Percentiles rank a stretch among this genome's conserved stretches.
Conservation (phyloP, 768 basidiomycete species). For the Pholiota conissans region DNA sequence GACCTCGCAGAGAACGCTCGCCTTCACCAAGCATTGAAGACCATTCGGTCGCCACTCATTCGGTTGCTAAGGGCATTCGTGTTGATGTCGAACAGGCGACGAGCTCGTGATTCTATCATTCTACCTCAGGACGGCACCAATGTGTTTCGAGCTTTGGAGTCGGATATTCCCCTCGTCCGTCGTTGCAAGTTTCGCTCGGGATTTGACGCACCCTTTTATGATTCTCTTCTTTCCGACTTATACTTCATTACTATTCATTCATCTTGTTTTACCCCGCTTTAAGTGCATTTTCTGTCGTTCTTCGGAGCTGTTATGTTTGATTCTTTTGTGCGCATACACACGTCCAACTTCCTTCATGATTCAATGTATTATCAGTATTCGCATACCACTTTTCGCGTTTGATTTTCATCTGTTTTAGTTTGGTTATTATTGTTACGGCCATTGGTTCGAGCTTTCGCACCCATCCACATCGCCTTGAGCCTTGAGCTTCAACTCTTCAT, state of each 20-base stretch:
- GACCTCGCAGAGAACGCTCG: conserved; percentile 19
- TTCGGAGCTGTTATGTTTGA: not conserved
- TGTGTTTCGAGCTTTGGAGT: not conserved
- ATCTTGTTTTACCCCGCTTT: not conserved
- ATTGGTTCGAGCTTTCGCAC: not conserved
- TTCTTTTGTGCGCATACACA: conserved; percentile 1
- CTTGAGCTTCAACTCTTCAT: not conserved
- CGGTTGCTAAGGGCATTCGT: conserved; percentile 45
- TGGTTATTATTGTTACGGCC: not conserved
- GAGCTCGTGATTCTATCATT: not conserved
- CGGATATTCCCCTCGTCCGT: not conserved
- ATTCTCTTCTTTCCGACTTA: not conserved
- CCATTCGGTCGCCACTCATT: conserved; percentile 19
- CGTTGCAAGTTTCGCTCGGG: not conserved
- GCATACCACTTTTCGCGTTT: not conserved
- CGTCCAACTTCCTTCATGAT: not conserved
- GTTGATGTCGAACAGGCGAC: conserved; percentile 54
- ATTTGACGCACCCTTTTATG: not conserved
- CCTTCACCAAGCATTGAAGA: conserved; percentile 19
- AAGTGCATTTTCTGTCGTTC: not conserved
- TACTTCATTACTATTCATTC: not conserved
- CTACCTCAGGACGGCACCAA: not conserved
- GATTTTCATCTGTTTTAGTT: not conserved
- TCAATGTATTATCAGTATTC: conserved; percentile 1
- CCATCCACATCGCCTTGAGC: too few species aligned